Evolutionary conservation across 1,284 basidiomycete genomes (phyloP), one percentile per base, ranked within the genome.

Genomic region (Agroathelia rolfsii): DNA sequence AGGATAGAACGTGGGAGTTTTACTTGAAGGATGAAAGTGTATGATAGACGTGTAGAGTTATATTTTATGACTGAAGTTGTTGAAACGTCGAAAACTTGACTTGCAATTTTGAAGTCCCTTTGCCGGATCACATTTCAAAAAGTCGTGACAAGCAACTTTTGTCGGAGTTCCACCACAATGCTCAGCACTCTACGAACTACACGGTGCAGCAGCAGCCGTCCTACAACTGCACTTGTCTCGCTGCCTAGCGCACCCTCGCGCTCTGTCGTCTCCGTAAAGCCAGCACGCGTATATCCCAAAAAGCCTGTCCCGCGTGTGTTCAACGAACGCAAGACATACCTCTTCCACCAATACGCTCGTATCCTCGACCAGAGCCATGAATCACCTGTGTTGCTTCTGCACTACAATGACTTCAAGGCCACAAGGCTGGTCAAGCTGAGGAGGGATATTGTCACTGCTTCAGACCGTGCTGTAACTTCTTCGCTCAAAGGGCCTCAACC

Each of bases 1-100:
- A 83, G 46, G 81, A 85, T 46, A 58, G 82, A 28, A 82, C 77
- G 39, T 85, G 82, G 82, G 78, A 85, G 46, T 83, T 85, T 48
- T 81, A 63, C 54, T 45, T 81, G 28, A 52, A 50, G 41, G 55
- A 56, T 28, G 38, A 47, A 39, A 26, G 34, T 16, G 18, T 22
- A 23, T n/a, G n/a, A n/a, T n/a, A n/a, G n/a, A n/a, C n/a, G n/a
- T n/a, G n/a, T n/a, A n/a, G n/a, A n/a, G n/a, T n/a, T n/a, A n/a
- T n/a, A n/a, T n/a, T n/a, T n/a, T n/a, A n/a, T n/a, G n/a, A n/a
- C n/a, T n/a, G n/a, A n/a, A n/a, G n/a, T n/a, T n/a, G n/a, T n/a
- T n/a, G n/a, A n/a, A n/a, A n/a, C n/a, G n/a, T n/a, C n/a, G n/a
- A n/a, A n/a, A n/a, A n/a, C n/a, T n/a, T n/a, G n/a, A n/a, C n/a